Conservation (phyloP, 176 grass and related monocot genomes). For the Ampelocalamus luodianensis region DNA sequence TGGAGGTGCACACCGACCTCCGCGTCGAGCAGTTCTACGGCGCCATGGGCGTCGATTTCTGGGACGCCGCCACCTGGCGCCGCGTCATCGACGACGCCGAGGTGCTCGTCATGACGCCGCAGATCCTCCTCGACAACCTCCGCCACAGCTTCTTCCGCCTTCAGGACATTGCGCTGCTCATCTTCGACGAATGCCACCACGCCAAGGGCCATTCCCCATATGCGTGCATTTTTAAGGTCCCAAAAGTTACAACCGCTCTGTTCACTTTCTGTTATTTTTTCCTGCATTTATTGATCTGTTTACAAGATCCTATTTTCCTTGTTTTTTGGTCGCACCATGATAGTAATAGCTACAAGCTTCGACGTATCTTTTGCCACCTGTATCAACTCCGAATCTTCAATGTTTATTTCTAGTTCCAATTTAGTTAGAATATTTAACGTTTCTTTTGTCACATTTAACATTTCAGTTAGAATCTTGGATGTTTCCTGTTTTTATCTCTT, state of each 20-base stretch:
- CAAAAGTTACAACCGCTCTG: no score
- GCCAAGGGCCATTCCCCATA: slow-evolving; percentile 59
- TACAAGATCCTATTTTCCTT: background rate
- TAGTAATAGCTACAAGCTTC: slow-evolving; percentile 6
- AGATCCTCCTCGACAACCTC: slow-evolving; percentile 82
- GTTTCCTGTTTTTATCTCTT: background rate
- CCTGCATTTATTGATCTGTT: slow-evolving; percentile 14
- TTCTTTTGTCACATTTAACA: background rate
- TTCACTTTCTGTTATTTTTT: background rate
- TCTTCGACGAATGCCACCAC: slow-evolving; percentile 87
- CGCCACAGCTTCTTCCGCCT: slow-evolving; percentile 65
- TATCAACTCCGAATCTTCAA: background rate
- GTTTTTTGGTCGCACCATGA: background rate
- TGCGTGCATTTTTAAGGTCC: slow-evolving; percentile 76
- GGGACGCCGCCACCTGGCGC: slow-evolving; percentile 51
- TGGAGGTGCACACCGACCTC: slow-evolving; percentile 68
- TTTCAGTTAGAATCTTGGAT: background rate
- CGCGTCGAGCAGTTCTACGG: slow-evolving; percentile 67
- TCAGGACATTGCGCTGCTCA: slow-evolving; percentile 63
- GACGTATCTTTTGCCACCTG: background rate
- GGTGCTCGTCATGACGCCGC: slow-evolving; percentile 89
- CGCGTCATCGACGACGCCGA: slow-evolving; percentile 40
- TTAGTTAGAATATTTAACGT: background rate
- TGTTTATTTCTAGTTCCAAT: background rate
- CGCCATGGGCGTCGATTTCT: slow-evolving; percentile 74